Evolutionary conservation across 2,329 filamentous ascomycete species (phyloP).

Genomic region (Arthrocladium fulminans): DNA sequence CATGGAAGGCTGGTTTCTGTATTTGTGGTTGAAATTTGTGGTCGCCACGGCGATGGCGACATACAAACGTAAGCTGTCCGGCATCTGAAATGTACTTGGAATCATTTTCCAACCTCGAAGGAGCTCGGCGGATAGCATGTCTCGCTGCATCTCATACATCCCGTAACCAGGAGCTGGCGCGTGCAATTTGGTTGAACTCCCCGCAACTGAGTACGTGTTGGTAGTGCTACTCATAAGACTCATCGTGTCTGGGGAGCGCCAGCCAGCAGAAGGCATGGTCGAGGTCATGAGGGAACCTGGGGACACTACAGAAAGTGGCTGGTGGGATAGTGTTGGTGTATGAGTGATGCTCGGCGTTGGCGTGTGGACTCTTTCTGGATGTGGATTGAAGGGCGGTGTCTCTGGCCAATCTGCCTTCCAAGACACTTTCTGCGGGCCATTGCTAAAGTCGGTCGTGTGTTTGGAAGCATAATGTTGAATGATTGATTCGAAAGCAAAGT

Average conservation of each 20-base stretch:
- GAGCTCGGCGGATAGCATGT: conserved; percentile 47
- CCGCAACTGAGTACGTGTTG: neutral
- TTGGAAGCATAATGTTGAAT: conserved; percentile 79
- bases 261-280: conserved; percentile 4
- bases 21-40: conserved; percentile 49
- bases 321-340: conserved; percentile 4
- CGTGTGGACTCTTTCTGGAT: conserved; percentile 6
- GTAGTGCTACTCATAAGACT: conserved; percentile 7
- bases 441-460: conserved; percentile 61
- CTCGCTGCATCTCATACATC: conserved; percentile 40
- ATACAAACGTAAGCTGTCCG: conserved; percentile 53
- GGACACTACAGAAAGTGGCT: conserved; percentile 2
- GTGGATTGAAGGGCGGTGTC: conserved; percentile 52
- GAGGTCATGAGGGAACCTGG: conserved; percentile 1
- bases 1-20: conserved; percentile 49
- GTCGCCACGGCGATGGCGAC: conserved; percentile 56
- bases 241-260: conserved; percentile 8
- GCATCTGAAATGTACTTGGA: conserved; percentile 51
- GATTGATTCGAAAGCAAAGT: conserved; percentile 67
- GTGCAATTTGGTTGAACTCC: neutral
- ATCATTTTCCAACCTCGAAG: conserved; percentile 56
- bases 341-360: conserved; percentile 7
- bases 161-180: neutral
- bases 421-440: conserved; percentile 63
- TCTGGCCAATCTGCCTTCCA: conserved; percentile 78